phyloP scores from a whole-genome alignment of 345 rosid genomes.

The Moringa oleifera region DNA sequence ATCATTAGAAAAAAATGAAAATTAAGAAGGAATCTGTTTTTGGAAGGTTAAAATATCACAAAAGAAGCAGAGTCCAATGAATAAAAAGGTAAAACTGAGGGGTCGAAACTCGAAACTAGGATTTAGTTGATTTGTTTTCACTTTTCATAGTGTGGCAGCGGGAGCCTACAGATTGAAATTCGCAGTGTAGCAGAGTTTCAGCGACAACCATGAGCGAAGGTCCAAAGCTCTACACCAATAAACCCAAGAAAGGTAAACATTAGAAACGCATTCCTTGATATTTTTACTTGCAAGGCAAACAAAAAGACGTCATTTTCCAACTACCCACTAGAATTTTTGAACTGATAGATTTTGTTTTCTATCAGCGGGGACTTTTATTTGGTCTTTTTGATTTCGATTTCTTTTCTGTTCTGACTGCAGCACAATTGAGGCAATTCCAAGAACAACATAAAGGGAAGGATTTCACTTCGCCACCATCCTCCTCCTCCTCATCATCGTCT shows the following conservation, averaged over 20 bases:
- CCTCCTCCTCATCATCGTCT: constrained; percentile 32
- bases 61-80: no score
- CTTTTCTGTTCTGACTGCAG: constrained; percentile 28
- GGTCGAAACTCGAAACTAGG: no score
- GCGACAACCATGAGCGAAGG: constrained; percentile 37
- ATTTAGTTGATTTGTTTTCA: no score
- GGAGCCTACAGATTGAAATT: not conserved
- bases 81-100: no score
- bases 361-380: constrained; percentile 8
- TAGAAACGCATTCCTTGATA: not conserved
- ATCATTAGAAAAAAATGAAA: no score
- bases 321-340: constrained; percentile 21
- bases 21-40: no score
- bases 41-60: no score
- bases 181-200: not conserved
- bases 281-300: not conserved
- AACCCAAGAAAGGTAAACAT: constrained; percentile 54
- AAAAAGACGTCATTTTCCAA: constrained; percentile 11
- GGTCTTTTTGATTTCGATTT: constrained; percentile 12
- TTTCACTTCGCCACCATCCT: constrained; percentile 21
- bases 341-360: constrained; percentile 4
- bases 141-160: not conserved
- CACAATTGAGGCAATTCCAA: constrained; percentile 45
- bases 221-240: constrained; percentile 68
- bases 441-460: constrained; percentile 37